phyloP scores from a whole-genome alignment of 257 asterid species.

The Euphrasia confusa region DNA sequence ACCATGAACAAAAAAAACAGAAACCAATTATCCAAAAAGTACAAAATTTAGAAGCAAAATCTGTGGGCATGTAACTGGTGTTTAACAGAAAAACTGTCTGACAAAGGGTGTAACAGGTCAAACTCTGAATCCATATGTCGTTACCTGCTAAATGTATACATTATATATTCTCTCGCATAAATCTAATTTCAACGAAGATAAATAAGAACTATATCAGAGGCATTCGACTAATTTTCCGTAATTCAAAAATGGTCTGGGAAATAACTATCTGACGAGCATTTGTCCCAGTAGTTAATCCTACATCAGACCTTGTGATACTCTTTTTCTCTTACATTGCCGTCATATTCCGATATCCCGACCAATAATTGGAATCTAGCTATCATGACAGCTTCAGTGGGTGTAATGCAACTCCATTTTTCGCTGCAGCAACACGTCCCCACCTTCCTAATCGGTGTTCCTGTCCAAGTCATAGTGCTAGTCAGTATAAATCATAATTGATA shows the following conservation, averaged over 20 bases:
- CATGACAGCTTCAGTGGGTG: conserved; percentile 55
- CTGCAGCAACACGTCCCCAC: conserved; percentile 65
- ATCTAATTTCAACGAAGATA: background rate
- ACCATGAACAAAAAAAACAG: background rate
- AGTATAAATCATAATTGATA: background rate
- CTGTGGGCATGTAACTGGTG: background rate
- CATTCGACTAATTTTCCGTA: background rate
- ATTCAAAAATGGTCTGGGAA: conserved; percentile 5
- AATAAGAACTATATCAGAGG: background rate
- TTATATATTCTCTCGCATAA: background rate
- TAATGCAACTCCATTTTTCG: conserved; percentile 66
- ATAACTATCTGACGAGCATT: too few species aligned
- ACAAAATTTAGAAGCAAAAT: background rate
- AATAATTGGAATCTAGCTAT: conserved; percentile 13
- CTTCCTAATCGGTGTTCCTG: conserved; percentile 97
- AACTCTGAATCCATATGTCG: background rate
- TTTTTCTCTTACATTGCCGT: conserved; percentile 14
- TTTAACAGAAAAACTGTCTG: background rate
- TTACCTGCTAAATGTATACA: background rate
- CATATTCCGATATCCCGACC: background rate
- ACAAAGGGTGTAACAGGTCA: background rate
- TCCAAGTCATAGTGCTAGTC: conserved; percentile 7
- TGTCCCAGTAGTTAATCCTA: background rate
- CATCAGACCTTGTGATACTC: background rate
- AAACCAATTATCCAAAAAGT: background rate